Evolutionary conservation across 73 alveolate genomes (phyloP).

Genomic region (Symbiodinium pilosum): DNA sequence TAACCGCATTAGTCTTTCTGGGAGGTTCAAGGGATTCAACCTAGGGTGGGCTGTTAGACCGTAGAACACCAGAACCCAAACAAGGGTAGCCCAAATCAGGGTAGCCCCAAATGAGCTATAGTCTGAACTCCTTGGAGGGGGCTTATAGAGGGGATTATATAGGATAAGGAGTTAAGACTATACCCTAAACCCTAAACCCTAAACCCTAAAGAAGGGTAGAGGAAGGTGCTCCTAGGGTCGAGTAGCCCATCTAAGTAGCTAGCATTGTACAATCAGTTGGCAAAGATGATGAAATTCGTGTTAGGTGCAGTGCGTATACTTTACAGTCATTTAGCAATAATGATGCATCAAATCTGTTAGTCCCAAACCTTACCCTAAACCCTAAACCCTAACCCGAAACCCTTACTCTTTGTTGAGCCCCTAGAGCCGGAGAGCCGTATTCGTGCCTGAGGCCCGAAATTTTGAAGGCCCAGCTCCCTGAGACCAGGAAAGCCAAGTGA

Average conservation of each 20-base stretch:
- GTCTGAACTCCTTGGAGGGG: background rate
- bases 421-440: background rate
- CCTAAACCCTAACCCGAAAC: background rate
- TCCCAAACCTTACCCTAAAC: background rate
- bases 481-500: too few species aligned
- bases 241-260: too few species aligned
- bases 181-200: background rate
- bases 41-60: background rate
- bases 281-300: too few species aligned
- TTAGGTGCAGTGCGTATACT: too few species aligned
- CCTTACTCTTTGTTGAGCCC: background rate
- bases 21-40: background rate
- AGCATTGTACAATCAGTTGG: too few species aligned
- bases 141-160: too few species aligned
- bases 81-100: background rate
- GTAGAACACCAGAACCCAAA: too few species aligned
- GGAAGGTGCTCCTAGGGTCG: too few species aligned
- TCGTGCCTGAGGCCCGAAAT: background rate
- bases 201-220: constrained; percentile 4
- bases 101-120: background rate
- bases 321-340: too few species aligned
- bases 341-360: background rate
- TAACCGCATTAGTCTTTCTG: too few species aligned
- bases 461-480: background rate
- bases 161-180: too few species aligned